These are phyloP conservation scores for Biscogniauxia marginata DNA, from an alignment of 2,329 filamentous ascomycete genomes.

Conservation along the genomic window DNA sequence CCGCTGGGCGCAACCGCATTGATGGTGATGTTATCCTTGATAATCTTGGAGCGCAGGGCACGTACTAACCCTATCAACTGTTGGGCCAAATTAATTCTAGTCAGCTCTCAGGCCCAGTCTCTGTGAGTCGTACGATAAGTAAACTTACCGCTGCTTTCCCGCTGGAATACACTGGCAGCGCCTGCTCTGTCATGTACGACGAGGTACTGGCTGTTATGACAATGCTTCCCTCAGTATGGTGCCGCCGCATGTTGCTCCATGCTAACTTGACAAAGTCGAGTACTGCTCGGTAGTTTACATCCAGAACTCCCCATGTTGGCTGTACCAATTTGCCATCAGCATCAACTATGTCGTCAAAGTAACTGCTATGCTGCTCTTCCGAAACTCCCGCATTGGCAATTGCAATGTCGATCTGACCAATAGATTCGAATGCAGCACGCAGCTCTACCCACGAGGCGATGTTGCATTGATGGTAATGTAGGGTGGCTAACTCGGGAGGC, in stretches of 20 bases:
- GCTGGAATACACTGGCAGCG: slow-evolving; percentile 32
- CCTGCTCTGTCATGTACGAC: slow-evolving; percentile 37
- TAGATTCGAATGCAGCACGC: slow-evolving; percentile 18
- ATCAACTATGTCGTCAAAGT: slow-evolving; percentile 33
- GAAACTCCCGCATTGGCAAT: slow-evolving; percentile 36
- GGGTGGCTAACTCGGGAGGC: slow-evolving; percentile 2
- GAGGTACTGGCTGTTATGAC: slow-evolving; percentile 39
- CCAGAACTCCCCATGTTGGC: slow-evolving; percentile 29
- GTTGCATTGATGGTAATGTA: slow-evolving; percentile 28
- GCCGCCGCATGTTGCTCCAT: slow-evolving; percentile 24
- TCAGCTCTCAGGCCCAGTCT: too few relatives aligned
- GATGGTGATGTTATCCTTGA: slow-evolving; percentile 32
- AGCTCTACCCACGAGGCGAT: slow-evolving; percentile 29
- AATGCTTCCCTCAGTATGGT: slow-evolving; percentile 31
- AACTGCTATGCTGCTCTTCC: too few relatives aligned
- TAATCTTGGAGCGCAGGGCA: slow-evolving; percentile 28
- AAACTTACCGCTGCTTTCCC: slow-evolving; percentile 12
- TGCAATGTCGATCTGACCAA: slow-evolving; percentile 30
- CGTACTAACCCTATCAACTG: slow-evolving; percentile 32
- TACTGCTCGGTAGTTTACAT: slow-evolving; percentile 34
- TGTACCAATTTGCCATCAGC: slow-evolving; percentile 26
- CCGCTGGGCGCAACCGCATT: slow-evolving; percentile 37
- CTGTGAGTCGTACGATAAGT: too few relatives aligned
- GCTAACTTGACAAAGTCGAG: slow-evolving; percentile 37
- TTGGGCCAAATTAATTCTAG: too few relatives aligned